Evolutionary conservation across 352 stramenopile species (phyloP).

Genomic region (Pythium phragmitis): DNA sequence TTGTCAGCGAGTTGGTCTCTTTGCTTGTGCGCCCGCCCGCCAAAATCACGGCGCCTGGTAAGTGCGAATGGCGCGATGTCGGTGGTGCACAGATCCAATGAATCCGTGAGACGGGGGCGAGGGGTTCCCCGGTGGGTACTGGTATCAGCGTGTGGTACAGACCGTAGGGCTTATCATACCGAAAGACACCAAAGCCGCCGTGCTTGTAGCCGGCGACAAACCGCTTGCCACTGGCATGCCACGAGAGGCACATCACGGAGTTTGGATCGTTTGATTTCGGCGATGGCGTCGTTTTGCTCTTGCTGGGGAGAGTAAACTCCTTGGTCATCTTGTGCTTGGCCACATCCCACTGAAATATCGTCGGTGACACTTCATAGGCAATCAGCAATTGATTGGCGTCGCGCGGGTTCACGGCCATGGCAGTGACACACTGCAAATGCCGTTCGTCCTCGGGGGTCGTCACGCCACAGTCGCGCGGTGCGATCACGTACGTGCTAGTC

Average conservation of each 20-base stretch:
- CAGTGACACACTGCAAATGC: slow-evolving; percentile 37
- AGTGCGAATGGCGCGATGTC: slow-evolving; percentile 45
- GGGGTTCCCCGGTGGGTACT: not conserved
- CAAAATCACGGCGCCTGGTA: slow-evolving; percentile 57
- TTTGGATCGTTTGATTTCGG: slow-evolving; percentile 28
- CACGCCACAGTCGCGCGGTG: slow-evolving; percentile 43
- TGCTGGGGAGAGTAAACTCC: slow-evolving; percentile 19
- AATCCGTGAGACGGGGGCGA: slow-evolving; percentile 40
- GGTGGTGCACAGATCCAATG: slow-evolving; percentile 66
- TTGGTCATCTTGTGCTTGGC: slow-evolving; percentile 58
- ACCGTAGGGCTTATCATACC: slow-evolving; percentile 54
- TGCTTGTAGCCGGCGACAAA: slow-evolving; percentile 71
- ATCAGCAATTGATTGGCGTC: slow-evolving; percentile 66
- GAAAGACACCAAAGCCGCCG: slow-evolving; percentile 60
- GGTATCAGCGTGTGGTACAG: slow-evolving; percentile 16
- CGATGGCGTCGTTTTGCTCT: slow-evolving; percentile 5
- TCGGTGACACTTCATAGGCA: slow-evolving; percentile 51
- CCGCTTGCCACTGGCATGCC: slow-evolving; percentile 74
- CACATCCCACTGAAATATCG: slow-evolving; percentile 66
- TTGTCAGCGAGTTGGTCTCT: slow-evolving; percentile 36
- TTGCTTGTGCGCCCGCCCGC: slow-evolving; percentile 29
- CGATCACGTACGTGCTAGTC: slow-evolving; percentile 68
- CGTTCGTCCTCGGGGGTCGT: slow-evolving; percentile 23
- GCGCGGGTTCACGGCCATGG: slow-evolving; percentile 54
- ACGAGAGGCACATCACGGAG: slow-evolving; percentile 59